Conservation (phyloP, 257 asterid genomes). For the Ballota nigra region DNA sequence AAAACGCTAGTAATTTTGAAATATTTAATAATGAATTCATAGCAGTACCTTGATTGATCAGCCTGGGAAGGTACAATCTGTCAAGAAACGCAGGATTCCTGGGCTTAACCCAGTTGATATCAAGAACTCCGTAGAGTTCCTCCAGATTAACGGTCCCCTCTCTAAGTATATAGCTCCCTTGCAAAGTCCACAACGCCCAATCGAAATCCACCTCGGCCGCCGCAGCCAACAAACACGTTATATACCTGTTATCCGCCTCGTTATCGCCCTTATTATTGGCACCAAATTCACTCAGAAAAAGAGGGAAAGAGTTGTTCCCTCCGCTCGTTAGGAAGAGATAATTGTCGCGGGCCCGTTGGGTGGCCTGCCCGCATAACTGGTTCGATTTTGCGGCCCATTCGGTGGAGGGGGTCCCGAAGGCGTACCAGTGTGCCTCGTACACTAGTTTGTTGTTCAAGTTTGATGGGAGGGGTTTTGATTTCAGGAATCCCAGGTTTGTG, state of each 20-base stretch:
- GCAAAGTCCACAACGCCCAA: slow-evolving; percentile 78
- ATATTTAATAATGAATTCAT: too few species aligned
- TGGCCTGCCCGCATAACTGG: slow-evolving; percentile 21
- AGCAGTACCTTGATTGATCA: slow-evolving; percentile 59
- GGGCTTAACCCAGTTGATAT: slow-evolving; percentile 42
- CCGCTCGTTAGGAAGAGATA: slow-evolving; percentile 29
- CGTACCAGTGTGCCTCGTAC: slow-evolving; percentile 71
- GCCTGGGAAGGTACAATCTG: slow-evolving; percentile 43
- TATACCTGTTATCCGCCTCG: slow-evolving; percentile 49
- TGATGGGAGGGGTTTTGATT: slow-evolving; percentile 23
- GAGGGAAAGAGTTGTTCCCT: slow-evolving; percentile 37
- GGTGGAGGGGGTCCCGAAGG: slow-evolving; percentile 24
- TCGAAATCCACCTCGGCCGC: slow-evolving; percentile 60
- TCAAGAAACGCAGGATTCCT: slow-evolving; percentile 38
- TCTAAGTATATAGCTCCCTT: slow-evolving; percentile 59
- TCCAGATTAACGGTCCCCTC: slow-evolving; percentile 33
- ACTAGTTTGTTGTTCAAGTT: slow-evolving; percentile 45
- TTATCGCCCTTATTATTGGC: slow-evolving; percentile 37
- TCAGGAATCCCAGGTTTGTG: slow-evolving; percentile 37
- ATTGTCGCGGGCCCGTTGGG: slow-evolving; percentile 23
- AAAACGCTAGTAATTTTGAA: too few species aligned
- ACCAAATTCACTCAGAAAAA: slow-evolving; percentile 69
- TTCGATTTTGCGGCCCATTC: slow-evolving; percentile 37
- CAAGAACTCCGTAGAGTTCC: slow-evolving; percentile 51
- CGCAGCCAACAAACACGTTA: slow-evolving; percentile 50